A percentile compares a stretch with the other conserved stretches of the same genome.
These are phyloP conservation scores for Fusarium oxysporum DNA, from an alignment of 2,329 filamentous ascomycete genomes.

Conservation along the genomic window DNA sequence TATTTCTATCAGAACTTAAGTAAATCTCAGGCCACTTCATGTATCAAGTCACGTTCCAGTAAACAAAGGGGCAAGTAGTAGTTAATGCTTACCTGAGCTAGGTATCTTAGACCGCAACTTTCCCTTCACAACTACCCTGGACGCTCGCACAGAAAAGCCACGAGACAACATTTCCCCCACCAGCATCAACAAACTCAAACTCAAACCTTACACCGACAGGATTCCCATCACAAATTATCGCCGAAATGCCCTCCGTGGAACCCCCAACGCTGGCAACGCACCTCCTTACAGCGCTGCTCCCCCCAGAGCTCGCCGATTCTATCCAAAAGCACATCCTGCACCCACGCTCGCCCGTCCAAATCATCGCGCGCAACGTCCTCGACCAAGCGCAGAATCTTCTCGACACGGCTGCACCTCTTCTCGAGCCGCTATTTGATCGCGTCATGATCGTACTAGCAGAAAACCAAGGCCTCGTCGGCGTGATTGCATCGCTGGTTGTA, in stretches of 20 bases:
- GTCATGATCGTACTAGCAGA: constrained; percentile 49
- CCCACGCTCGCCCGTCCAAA: constrained; percentile 59
- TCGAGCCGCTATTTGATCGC: constrained; percentile 58
- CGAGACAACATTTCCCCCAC: constrained; percentile 27
- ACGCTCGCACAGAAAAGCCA: constrained; percentile 28
- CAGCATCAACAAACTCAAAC: constrained; percentile 2
- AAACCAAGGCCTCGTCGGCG: constrained; percentile 50
- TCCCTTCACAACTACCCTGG: constrained; percentile 24
- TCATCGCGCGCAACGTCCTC: constrained; percentile 51
- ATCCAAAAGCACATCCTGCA: constrained; percentile 62
- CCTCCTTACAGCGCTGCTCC: constrained; percentile 56
- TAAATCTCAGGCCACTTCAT: background rate
- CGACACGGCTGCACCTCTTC: constrained; percentile 53
- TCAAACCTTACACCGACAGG: constrained; percentile 8
- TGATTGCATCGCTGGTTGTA: constrained; percentile 50
- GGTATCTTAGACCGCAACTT: constrained; percentile 32
- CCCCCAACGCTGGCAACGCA: constrained; percentile 47
- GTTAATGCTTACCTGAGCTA: constrained; percentile 5
- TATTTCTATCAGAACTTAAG: background rate
- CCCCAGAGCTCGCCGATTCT: constrained; percentile 57
- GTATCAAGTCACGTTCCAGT: background rate
- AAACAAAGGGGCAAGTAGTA: constrained; percentile 3
- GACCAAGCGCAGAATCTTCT: constrained; percentile 46
- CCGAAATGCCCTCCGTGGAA: constrained; percentile 45
- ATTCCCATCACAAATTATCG: background rate